Conservation (phyloP, 495 filamentous ascomycete species). For the Barbatosphaeria neglecta region DNA sequence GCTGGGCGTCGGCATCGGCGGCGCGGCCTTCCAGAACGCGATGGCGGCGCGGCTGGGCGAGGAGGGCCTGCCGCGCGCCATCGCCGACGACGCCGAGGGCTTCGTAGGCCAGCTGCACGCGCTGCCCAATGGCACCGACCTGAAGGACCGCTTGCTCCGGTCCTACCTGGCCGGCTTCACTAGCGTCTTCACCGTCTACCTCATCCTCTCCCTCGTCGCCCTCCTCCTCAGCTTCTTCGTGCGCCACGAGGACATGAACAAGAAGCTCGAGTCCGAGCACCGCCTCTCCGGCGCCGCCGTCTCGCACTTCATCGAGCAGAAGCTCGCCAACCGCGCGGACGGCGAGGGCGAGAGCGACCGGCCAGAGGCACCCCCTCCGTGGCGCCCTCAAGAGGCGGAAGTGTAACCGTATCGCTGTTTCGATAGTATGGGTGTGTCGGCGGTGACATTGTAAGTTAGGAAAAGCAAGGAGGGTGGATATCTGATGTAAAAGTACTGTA, state of each 20-base stretch:
- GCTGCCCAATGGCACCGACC: slow-evolving; percentile 46
- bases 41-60: slow-evolving; percentile 27
- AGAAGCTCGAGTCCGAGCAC: neutral
- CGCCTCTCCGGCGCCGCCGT: neutral
- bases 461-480: too few species aligned
- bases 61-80: slow-evolving; percentile 16
- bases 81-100: slow-evolving; percentile 26
- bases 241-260: slow-evolving; percentile 1
- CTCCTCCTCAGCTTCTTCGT: slow-evolving; percentile 12
- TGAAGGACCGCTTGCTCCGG: slow-evolving; percentile 61
- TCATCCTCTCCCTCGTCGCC: slow-evolving; percentile 11
- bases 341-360: too few species aligned
- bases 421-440: too few species aligned
- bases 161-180: slow-evolving; percentile 14
- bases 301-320: neutral
- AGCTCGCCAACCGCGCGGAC: neutral
- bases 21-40: slow-evolving; percentile 45
- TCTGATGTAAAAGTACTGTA: too few species aligned
- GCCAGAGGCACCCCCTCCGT: too few species aligned
- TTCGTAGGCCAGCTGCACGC: neutral
- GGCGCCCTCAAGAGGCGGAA: too few species aligned
- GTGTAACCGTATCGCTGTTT: too few species aligned
- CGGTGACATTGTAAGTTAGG: too few species aligned
- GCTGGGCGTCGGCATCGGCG: slow-evolving; percentile 47
- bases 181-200: slow-evolving; percentile 5